phyloP scores from a whole-genome alignment of 805 yeast genomes.

The Ogataea kodamae region DNA sequence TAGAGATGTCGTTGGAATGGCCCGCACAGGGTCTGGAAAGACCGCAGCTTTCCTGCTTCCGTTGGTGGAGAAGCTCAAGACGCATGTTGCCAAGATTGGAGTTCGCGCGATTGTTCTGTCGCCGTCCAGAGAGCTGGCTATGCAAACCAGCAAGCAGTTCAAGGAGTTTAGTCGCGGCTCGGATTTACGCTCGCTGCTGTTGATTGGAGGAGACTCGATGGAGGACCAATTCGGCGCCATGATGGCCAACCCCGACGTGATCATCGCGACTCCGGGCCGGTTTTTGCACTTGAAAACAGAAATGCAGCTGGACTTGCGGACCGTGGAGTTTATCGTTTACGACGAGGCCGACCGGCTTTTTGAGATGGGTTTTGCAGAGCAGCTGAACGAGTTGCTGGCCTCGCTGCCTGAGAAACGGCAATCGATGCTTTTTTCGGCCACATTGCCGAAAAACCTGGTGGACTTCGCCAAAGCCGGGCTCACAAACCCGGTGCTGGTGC shows the following conservation, averaged over 20 bases:
- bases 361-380: slow-evolving; percentile 95
- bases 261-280: slow-evolving; percentile 97
- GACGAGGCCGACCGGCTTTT: slow-evolving; percentile 97
- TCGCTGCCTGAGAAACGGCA: slow-evolving; percentile 81
- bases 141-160: slow-evolving; percentile 85
- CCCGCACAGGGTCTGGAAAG: slow-evolving; percentile 98
- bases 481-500: slow-evolving; percentile 83
- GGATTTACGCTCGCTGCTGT: slow-evolving; percentile 71
- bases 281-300: slow-evolving; percentile 93
- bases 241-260: slow-evolving; percentile 92
- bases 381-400: slow-evolving; percentile 82
- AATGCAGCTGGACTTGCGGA: slow-evolving; percentile 80
- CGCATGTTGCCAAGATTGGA: slow-evolving; percentile 85
- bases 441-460: slow-evolving; percentile 86
- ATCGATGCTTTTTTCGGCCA: slow-evolving; percentile 88
- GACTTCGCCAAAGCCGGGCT: slow-evolving; percentile 98
- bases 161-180: slow-evolving; percentile 85
- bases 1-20: slow-evolving; percentile 98
- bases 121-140: slow-evolving; percentile 94
- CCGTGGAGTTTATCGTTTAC: slow-evolving; percentile 86
- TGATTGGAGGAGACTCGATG: slow-evolving; percentile 98
- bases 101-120: slow-evolving; percentile 84
- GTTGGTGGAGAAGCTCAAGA: slow-evolving; percentile 75
- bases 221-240: slow-evolving; percentile 93
- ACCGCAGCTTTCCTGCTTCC: slow-evolving; percentile 97